Percentiles rank a stretch among this genome's conserved stretches.
phyloP scores from a whole-genome alignment of 129 eudicot species.

The Ambrosia artemisiifolia region DNA sequence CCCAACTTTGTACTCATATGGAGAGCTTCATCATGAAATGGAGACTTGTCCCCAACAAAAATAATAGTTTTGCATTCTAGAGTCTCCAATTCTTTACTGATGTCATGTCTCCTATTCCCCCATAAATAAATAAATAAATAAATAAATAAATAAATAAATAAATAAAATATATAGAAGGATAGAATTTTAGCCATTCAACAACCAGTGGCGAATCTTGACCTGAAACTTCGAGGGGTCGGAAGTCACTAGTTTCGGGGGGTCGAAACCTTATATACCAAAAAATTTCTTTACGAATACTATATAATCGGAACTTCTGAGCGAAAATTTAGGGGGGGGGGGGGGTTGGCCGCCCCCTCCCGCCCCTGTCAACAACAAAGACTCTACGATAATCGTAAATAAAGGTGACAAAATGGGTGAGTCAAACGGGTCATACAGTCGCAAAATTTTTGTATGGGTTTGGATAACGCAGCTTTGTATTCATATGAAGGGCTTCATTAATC shows the following conservation, averaged over 20 bases:
- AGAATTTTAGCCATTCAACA: neutral
- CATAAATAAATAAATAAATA: neutral
- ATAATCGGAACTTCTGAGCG: too few species aligned
- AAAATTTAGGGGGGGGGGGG: too few species aligned
- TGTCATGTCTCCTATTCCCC: conserved; percentile 83
- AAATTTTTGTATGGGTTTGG: neutral
- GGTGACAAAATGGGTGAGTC: neutral
- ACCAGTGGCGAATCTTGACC: too few species aligned
- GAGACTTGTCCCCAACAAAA: conserved; percentile 78
- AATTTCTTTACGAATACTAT: too few species aligned
- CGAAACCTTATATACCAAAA: too few species aligned
- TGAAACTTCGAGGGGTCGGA: too few species aligned
- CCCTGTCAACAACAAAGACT: neutral
- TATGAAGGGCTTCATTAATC: too few species aligned
- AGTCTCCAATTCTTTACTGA: conserved; percentile 60
- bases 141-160: neutral
- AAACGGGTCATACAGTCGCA: neutral
- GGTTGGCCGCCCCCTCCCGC: too few species aligned
- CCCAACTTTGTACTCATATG: conserved; percentile 78
- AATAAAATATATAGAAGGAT: neutral
- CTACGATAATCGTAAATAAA: neutral
- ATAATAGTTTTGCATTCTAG: conserved; percentile 78
- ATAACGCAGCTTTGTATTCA: neutral
- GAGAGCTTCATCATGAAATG: conserved; percentile 78
- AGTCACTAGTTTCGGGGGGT: too few species aligned